Percentiles rank a stretch among this genome's conserved stretches.
phyloP scores from a whole-genome alignment of 257 asterid genomes.

The Solanum lycopersicoides region DNA sequence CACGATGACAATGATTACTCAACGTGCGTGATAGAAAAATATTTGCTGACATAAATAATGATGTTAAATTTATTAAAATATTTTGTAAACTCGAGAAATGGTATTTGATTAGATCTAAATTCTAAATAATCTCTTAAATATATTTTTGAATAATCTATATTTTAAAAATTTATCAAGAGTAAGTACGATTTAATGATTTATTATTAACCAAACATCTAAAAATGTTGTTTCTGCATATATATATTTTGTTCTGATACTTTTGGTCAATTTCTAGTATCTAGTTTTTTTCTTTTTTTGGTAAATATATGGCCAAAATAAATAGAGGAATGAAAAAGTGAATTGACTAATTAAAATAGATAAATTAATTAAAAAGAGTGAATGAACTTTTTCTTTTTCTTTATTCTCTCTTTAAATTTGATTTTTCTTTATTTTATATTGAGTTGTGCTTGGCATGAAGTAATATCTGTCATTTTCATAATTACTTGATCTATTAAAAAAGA shows the following conservation, averaged over 20 bases:
- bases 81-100: fast-evolving
- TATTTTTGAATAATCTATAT: neutral
- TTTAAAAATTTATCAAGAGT: neutral
- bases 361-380: neutral
- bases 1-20: neutral
- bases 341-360: neutral
- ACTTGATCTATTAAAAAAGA: neutral
- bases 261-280: neutral
- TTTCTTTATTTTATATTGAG: neutral
- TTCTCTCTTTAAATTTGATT: neutral
- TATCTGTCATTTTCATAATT: neutral
- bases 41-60: neutral
- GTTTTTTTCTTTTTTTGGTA: no score
- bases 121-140: neutral
- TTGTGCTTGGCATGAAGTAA: neutral
- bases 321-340: neutral
- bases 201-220: neutral
- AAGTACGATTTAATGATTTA: neutral
- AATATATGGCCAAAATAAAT: neutral
- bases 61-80: neutral
- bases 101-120: neutral
- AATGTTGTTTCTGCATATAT: neutral
- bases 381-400: neutral
- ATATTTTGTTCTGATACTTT: no score
- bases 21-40: neutral